phyloP scores from a whole-genome alignment of 805 yeast genomes.

The Myxozyma udenii region DNA sequence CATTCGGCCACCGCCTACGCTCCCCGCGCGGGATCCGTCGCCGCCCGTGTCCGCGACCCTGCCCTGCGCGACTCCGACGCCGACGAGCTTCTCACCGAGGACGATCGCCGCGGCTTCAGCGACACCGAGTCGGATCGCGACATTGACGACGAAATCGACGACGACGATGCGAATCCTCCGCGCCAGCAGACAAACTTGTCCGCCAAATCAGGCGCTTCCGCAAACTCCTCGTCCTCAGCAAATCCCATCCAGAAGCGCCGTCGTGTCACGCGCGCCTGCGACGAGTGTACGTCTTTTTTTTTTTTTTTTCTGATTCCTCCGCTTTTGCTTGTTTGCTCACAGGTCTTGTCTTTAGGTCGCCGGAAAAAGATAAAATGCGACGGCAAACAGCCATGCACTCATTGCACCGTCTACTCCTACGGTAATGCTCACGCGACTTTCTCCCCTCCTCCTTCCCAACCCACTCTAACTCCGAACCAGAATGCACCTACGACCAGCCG shows the following conservation, averaged over 20 bases:
- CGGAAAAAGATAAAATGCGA: conserved; percentile 76
- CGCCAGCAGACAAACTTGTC: background rate
- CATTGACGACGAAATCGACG: conserved; percentile 9
- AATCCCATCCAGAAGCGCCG: conserved; percentile 48
- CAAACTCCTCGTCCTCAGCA: too few species aligned
- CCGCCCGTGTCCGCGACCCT: too few species aligned
- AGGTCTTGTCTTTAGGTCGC: conserved; percentile 46
- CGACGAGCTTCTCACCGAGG: conserved; percentile 7
- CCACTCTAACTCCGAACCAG: conserved; percentile 10
- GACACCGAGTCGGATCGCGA: conserved; percentile 1
- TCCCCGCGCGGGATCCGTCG: too few species aligned
- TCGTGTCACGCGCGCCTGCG: conserved; percentile 73
- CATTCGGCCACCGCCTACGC: too few species aligned
- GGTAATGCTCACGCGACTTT: conserved; percentile 33
- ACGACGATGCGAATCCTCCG: background rate
- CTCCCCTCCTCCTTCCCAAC: background rate
- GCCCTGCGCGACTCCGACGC: background rate
- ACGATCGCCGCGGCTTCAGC: conserved; percentile 2
- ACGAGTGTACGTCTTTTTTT: conserved; percentile 47
- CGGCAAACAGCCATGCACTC: conserved; percentile 73
- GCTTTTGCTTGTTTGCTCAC: background rate
- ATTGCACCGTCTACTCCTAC: conserved; percentile 82
- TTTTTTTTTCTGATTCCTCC: background rate
- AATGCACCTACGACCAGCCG: conserved; percentile 82
- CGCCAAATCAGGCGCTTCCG: background rate